Percentiles rank a stretch among this genome's conserved stretches.
These are phyloP conservation scores for Leishmania tarentolae DNA, from an alignment of 208 protist species.

Conservation along the genomic window DNA sequence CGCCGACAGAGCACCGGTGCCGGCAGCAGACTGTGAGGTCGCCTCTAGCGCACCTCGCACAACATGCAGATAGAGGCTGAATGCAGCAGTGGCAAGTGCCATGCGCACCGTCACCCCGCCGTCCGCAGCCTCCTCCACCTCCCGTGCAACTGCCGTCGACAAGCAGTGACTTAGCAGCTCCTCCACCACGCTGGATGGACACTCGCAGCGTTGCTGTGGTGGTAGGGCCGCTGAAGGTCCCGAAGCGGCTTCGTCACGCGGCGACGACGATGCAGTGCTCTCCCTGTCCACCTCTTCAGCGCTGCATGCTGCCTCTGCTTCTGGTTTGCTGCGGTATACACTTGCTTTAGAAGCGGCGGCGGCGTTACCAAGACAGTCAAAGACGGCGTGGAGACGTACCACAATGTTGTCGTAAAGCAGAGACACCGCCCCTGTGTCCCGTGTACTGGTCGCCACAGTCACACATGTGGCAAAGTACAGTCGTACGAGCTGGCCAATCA, in stretches of 20 bases:
- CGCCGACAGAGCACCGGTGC: not conserved
- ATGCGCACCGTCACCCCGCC: conserved; percentile 17
- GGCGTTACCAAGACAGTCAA: conserved; percentile 46
- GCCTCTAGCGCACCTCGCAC: conserved; percentile 14
- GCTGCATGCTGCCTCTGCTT: not conserved
- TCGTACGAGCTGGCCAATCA: conserved; percentile 39
- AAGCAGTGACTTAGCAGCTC: conserved; percentile 34
- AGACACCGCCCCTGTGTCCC: conserved; percentile 25
- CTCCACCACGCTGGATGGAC: conserved; percentile 1
- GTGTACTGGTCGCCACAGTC: conserved; percentile 50
- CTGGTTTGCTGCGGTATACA: not conserved
- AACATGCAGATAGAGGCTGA: conserved; percentile 36
- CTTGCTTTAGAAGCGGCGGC: conserved; percentile 10
- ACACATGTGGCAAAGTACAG: conserved; percentile 51
- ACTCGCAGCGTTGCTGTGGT: conserved; percentile 1
- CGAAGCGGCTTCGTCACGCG: not conserved
- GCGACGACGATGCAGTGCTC: conserved; percentile 4
- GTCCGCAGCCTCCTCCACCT: conserved; percentile 31
- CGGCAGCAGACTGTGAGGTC: not conserved
- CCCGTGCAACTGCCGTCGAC: conserved; percentile 16
- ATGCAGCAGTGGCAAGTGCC: conserved; percentile 22
- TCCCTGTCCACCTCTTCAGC: not conserved
- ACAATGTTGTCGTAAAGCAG: conserved; percentile 50
- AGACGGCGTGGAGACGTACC: conserved; percentile 47
- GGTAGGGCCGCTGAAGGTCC: not conserved